Percentiles rank a stretch among this genome's conserved stretches.
phyloP scores from a whole-genome alignment of 345 rosid genomes.

The Euphorbia peplus region DNA sequence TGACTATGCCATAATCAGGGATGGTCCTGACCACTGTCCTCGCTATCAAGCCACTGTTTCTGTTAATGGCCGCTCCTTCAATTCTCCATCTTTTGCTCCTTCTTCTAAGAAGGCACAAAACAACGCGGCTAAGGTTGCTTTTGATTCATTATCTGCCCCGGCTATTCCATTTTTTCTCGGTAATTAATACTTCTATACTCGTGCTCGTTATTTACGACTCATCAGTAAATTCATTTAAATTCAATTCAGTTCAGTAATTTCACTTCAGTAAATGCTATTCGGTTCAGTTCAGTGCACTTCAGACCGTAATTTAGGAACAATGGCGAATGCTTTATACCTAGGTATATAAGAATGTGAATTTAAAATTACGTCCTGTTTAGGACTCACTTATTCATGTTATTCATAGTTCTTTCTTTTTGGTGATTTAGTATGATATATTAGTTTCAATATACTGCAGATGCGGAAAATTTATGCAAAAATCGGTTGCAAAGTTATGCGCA shows the following conservation, averaged over 20 bases:
- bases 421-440: neutral
- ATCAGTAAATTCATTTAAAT: no score
- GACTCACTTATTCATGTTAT: no score
- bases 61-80: slow-evolving; percentile 30
- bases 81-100: neutral
- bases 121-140: slow-evolving; percentile 41
- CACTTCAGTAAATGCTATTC: no score
- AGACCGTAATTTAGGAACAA: no score
- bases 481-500: slow-evolving; percentile 46
- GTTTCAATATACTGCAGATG: slow-evolving; percentile 19
- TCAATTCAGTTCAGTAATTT: no score
- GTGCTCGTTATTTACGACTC: no score
- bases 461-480: slow-evolving; percentile 38
- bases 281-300: no score
- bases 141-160: slow-evolving; percentile 21
- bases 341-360: no score
- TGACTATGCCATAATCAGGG: slow-evolving; percentile 16
- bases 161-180: neutral
- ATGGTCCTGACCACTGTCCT: slow-evolving; percentile 41
- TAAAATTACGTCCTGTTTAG: no score
- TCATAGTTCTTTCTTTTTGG: neutral
- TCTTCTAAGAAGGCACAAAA: slow-evolving; percentile 46
- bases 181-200: neutral
- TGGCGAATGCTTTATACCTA: no score
- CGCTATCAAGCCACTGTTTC: slow-evolving; percentile 35